Conservation (phyloP, 2,329 filamentous ascomycete species). For the Akanthomyces muscarius region DNA sequence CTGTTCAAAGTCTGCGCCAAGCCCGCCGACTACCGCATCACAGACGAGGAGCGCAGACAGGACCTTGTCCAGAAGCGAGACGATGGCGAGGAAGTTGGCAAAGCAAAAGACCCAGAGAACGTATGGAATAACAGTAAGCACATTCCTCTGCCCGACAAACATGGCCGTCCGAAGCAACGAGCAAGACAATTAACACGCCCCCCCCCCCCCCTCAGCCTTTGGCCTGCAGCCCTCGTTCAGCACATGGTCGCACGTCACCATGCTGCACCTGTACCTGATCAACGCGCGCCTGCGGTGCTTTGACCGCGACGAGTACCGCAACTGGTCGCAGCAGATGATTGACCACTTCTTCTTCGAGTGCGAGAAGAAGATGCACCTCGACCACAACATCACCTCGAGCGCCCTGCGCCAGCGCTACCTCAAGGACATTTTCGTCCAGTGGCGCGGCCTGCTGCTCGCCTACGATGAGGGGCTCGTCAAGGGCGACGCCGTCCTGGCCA, state of each 20-base stretch:
- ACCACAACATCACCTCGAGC: slow-evolving; percentile 65
- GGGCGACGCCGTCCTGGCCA: slow-evolving; percentile 71
- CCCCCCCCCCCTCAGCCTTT: slow-evolving; percentile 53
- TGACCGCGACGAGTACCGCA: slow-evolving; percentile 61
- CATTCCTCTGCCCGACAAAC: not conserved
- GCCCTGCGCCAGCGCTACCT: slow-evolving; percentile 61
- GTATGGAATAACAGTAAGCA: slow-evolving; percentile 71
- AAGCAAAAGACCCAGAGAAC: slow-evolving; percentile 28
- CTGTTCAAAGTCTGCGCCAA: slow-evolving; percentile 72
- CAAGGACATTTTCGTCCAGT: slow-evolving; percentile 91
- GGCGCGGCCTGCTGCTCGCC: slow-evolving; percentile 79
- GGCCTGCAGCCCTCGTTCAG: slow-evolving; percentile 82
- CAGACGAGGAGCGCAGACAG: slow-evolving; percentile 61
- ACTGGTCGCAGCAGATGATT: slow-evolving; percentile 85
- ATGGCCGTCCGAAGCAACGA: not conserved
- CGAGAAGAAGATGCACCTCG: slow-evolving; percentile 76
- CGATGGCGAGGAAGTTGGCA: slow-evolving; percentile 77
- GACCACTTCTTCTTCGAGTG: slow-evolving; percentile 94
- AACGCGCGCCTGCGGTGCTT: slow-evolving; percentile 79
- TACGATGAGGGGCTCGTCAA: slow-evolving; percentile 78
- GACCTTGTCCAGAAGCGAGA: slow-evolving; percentile 66
- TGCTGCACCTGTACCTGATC: slow-evolving; percentile 92
- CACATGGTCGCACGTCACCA: slow-evolving; percentile 93
- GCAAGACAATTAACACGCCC: slow-evolving; percentile 2
- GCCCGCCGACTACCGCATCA: slow-evolving; percentile 73